Percentiles rank a stretch among this genome's conserved stretches.
These are phyloP conservation scores for Aureobasidium lini DNA, from an alignment of 2,329 filamentous ascomycete genomes.

Conservation along the genomic window DNA sequence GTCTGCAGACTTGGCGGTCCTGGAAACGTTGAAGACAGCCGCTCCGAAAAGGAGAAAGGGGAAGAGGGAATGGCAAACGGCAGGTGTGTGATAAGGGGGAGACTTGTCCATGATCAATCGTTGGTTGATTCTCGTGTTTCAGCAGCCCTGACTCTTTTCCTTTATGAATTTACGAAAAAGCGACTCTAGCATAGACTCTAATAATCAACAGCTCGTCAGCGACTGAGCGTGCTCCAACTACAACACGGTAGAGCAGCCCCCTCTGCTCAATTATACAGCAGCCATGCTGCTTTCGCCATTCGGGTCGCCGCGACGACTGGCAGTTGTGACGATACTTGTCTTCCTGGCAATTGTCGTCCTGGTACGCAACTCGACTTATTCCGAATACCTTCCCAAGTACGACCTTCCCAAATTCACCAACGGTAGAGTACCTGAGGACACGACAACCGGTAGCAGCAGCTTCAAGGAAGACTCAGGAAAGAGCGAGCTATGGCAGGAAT, in stretches of 20 bases:
- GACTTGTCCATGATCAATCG: neutral
- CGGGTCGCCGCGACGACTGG: slow-evolving; percentile 32
- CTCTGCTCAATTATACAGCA: neutral
- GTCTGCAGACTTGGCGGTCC: neutral
- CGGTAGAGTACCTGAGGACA: neutral
- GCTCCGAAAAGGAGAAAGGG: neutral
- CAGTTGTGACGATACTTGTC: slow-evolving; percentile 28
- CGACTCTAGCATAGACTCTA: neutral
- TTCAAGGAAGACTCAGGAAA: neutral
- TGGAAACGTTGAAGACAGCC: neutral
- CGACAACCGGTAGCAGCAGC: slow-evolving; percentile 1
- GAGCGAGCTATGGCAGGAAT: slow-evolving; percentile 2
- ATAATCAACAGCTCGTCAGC: neutral
- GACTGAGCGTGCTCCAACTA: neutral
- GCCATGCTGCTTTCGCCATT: slow-evolving; percentile 22
- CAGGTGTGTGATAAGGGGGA: neutral
- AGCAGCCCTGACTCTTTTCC: neutral
- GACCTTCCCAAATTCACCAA: slow-evolving; percentile 14
- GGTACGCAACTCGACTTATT: slow-evolving; percentile 20
- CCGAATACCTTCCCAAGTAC: slow-evolving; percentile 20
- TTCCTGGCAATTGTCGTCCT: slow-evolving; percentile 25
- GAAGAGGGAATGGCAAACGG: neutral
- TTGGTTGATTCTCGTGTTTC: neutral
- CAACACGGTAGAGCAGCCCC: neutral
- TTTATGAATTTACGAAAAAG: neutral